Conservation (phyloP, 306 rosid genomes). For the Myrica gale region DNA sequence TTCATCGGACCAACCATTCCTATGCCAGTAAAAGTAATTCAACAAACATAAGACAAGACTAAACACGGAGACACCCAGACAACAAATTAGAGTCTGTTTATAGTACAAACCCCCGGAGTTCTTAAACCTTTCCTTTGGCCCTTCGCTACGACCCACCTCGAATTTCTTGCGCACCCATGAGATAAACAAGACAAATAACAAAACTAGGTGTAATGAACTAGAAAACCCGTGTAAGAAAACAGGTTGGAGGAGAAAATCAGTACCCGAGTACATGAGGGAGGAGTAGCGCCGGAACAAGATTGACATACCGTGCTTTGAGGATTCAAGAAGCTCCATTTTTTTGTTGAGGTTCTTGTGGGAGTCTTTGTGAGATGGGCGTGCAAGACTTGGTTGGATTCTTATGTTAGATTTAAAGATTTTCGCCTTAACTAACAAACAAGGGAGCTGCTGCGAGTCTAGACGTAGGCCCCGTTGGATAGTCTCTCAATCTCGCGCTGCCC, state of each 20-base stretch:
- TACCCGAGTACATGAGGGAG: constrained; percentile 8
- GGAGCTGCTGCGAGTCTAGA: too few species aligned
- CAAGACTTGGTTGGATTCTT: not conserved
- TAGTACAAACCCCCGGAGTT: constrained; percentile 3
- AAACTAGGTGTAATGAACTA: constrained; percentile 25
- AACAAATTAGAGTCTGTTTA: too few species aligned
- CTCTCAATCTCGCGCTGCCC: too few species aligned
- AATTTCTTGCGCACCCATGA: constrained; percentile 31
- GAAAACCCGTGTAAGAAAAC: constrained; percentile 38
- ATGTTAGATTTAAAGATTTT: not conserved
- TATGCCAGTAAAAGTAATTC: constrained; percentile 31
- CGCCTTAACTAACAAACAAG: too few species aligned
- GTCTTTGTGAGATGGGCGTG: not conserved
- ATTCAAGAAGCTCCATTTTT: not conserved
- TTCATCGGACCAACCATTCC: constrained; percentile 39
- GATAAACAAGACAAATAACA: constrained; percentile 24
- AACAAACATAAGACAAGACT: constrained; percentile 23
- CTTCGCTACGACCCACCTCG: not conserved
- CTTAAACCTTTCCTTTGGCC: constrained; percentile 24
- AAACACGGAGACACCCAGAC: constrained; percentile 32
- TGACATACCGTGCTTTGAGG: constrained; percentile 17
- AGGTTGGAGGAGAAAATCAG: constrained; percentile 35
- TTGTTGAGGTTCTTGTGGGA: not conserved
- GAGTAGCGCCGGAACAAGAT: not conserved
- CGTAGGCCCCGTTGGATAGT: too few species aligned